phyloP scores from a whole-genome alignment of 2,329 filamentous ascomycete species.

The Chaetomium strumarium region DNA sequence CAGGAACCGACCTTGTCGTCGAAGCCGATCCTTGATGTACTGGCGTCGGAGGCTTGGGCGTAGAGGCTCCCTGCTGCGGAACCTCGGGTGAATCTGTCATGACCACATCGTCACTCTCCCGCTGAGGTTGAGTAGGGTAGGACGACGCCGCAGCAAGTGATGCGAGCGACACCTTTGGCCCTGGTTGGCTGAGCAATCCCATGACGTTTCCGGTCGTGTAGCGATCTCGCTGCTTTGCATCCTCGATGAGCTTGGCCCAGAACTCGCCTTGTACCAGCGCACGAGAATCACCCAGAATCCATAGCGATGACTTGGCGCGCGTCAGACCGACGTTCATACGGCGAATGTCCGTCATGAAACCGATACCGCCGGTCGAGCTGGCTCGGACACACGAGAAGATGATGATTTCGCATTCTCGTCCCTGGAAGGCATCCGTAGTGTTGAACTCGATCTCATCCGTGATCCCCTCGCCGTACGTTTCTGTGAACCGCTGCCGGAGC shows the following conservation, averaged over 20 bases:
- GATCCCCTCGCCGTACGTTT: constrained; percentile 68
- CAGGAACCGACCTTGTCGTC: not conserved
- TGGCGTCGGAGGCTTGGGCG: not conserved
- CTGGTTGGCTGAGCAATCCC: constrained; percentile 41
- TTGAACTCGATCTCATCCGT: constrained; percentile 88
- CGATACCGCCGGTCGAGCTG: constrained; percentile 86
- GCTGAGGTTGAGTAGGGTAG: not conserved
- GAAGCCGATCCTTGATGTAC: constrained; percentile 5
- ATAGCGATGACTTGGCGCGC: constrained; percentile 91
- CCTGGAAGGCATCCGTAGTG: constrained; percentile 97
- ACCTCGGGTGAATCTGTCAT: constrained; percentile 24
- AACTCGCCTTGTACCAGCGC: constrained; percentile 83
- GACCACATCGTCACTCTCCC: constrained; percentile 19
- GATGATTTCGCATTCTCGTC: constrained; percentile 93
- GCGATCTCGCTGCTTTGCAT: constrained; percentile 66
- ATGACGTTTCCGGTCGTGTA: constrained; percentile 66
- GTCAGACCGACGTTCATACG: constrained; percentile 99
- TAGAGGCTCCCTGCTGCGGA: not conserved
- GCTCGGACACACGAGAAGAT: constrained; percentile 98
- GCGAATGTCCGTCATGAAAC: constrained; percentile 95
- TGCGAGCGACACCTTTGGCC: constrained; percentile 30
- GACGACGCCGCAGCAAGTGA: constrained; percentile 3
- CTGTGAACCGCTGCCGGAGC: constrained; percentile 68
- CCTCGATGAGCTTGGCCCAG: constrained; percentile 80
- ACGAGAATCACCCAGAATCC: constrained; percentile 89